Percentiles rank a stretch among this genome's conserved stretches.
phyloP scores from a whole-genome alignment of 78 protist genomes.

The Dictyostelium firmibasis region DNA sequence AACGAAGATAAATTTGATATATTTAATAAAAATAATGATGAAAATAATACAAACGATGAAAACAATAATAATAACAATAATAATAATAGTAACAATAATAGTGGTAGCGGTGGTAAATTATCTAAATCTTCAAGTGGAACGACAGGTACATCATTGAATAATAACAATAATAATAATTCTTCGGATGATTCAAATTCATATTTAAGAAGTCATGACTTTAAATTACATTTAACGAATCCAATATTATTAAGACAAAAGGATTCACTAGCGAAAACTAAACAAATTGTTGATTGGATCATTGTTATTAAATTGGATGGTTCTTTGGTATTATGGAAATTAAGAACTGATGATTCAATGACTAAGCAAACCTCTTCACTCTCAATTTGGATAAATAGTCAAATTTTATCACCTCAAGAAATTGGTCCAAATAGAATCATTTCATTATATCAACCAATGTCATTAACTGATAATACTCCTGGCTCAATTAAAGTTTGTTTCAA shows the following conservation, averaged over 20 bases:
- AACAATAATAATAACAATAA: background rate
- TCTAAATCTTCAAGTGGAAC: background rate
- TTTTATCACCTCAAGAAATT: constrained; percentile 52
- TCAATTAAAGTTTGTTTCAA: constrained; percentile 54
- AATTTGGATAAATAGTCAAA: constrained; percentile 39
- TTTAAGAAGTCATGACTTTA: constrained; percentile 7
- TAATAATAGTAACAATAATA: background rate
- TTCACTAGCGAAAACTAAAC: constrained; percentile 17
- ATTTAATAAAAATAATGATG: background rate
- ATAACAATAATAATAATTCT: background rate
- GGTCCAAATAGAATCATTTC: constrained; percentile 68
- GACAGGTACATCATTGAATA: background rate
- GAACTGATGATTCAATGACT: constrained; percentile 24
- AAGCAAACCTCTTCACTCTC: constrained; percentile 40
- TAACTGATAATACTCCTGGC: constrained; percentile 50
- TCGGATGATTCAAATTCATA: background rate
- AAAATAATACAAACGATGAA: background rate
- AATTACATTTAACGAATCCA: constrained; percentile 29
- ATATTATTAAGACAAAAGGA: constrained; percentile 41
- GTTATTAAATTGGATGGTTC: constrained; percentile 44
- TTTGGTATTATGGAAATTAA: constrained; percentile 47
- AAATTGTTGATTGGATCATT: constrained; percentile 54
- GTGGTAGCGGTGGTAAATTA: background rate
- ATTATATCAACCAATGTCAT: constrained; percentile 58
- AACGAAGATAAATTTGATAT: constrained; percentile 21